Base-by-base conservation (phyloP, 1,284 basidiomycete genomes). In the Garcileccinum viscosum region DNA sequence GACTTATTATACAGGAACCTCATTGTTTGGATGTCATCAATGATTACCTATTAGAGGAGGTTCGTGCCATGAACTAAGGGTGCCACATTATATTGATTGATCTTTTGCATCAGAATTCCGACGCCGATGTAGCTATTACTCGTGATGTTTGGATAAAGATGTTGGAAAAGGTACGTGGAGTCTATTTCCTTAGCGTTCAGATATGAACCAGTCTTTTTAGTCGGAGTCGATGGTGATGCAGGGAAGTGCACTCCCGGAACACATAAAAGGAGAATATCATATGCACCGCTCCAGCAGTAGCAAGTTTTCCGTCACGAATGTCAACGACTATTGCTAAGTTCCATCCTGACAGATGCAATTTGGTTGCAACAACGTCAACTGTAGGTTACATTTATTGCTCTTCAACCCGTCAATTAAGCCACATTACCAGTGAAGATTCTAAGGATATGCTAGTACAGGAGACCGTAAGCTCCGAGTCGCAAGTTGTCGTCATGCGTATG, bases 11-110 rank as follows among this genome's bases (percentile, higher is more conserved):
- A 33, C 32, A 59, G 32, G 5, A 32, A 32, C 32, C 58, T n/a
- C 68, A 69, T 35, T 40, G 44, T 17, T 63, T 62, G 8, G 67
- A 69, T 7, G 11, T 47, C 14, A 47, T 69, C 33, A 69, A 69
- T n/a, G 38, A 24, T n/a, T 66, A 61, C 47, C 27, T 69, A 7
- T 17, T 69, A 14, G 50, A 69, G 17, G 50, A 69, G 66, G 67
- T 69, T 32, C 14, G 68, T 7, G 22, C 4, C 6, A 15, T 27
- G 15, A 50, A 24, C 15, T 6, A 4, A 4, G 12, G 5, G 44
- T 47, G 9, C 22, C 15, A 59, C 5, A 3, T 3, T n/a, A 32
- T 38, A 37, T 44, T 58, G 27, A 56, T 24, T 69, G 24, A 65
- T 11, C 7, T 1, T 37, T 7, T 63, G n/a, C 19, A 0, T 6